Conservation (phyloP, 306 rosid species). For the Coriaria nepalensis region DNA sequence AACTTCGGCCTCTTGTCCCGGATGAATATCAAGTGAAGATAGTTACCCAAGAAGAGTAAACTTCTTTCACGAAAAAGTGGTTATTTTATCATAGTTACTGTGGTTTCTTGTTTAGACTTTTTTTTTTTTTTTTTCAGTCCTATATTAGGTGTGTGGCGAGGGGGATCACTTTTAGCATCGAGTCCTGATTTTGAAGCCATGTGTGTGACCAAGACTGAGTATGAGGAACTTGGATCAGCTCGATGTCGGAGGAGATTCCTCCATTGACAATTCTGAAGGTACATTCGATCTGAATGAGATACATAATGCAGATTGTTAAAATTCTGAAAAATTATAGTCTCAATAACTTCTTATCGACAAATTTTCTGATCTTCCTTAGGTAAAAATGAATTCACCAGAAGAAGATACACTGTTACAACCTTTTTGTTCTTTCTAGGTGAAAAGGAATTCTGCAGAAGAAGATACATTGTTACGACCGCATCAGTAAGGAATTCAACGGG, state of each 20-base stretch:
- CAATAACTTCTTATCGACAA: no score
- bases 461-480: no score
- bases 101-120: slow-evolving; percentile 6
- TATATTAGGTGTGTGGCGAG: slow-evolving; percentile 80
- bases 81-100: neutral
- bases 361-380: no score
- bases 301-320: no score
- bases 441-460: no score
- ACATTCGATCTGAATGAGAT: no score
- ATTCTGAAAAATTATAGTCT: no score
- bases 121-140: slow-evolving; percentile 41
- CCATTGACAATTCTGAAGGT: no score
- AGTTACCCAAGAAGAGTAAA: slow-evolving; percentile 75
- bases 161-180: slow-evolving; percentile 79
- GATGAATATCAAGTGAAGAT: slow-evolving; percentile 77
- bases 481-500: no score
- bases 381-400: no score
- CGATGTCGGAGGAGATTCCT: slow-evolving; percentile 83
- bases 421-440: no score
- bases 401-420: no score
- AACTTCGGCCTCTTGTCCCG: slow-evolving; percentile 90
- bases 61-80: neutral
- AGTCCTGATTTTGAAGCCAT: slow-evolving; percentile 85
- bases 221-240: slow-evolving; percentile 96
- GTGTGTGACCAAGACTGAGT: slow-evolving; percentile 94